Base-by-base conservation (phyloP, 768 basidiomycete genomes). In the Leucocoprinus birnbaumii region DNA sequence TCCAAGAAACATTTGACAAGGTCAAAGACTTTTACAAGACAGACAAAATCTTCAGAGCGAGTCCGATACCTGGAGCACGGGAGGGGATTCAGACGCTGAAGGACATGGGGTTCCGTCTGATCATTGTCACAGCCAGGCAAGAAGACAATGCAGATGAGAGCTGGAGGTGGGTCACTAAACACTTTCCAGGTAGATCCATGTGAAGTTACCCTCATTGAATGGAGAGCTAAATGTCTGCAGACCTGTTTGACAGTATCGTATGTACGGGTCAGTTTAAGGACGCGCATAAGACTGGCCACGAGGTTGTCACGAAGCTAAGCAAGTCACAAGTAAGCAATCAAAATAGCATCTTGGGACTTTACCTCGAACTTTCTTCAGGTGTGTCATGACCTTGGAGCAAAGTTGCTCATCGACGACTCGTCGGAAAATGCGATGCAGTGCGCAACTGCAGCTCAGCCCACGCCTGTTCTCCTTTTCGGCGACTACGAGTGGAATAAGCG, bases 341-440 rank as follows among this genome's bases (percentile, higher is more conserved):
- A 22, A 40, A 22, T 34, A 27, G 13, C 22, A 14, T 34, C 14
- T 16, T 24, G 18, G 2, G 6, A 2, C 16, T 5, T 24, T 10
- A 34, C 7, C 18, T 9, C 31, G 31, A 46, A 22, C 18, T n/a
- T 2, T 24, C 24, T 19, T 5, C 27, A 88, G 84, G 81, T 90
- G 44, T 87, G 89, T 63, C 70, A 79, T 31, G 74, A 80, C 56
- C 69, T 91, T 16, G 77, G 77, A 14, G 86, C 89, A 10, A 74
- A 76, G 38, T 64, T 91, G 37, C 71, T 93, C 50, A 83, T 93
- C 55, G 91, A 93, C 67, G 91, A 93, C 70, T 90, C 89, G 5
- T 63, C 85, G 40, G 90, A 92, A 67, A 91, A 92, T 66, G 87
- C 86, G 35, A 59, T 87, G 24, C 76, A 82, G 54, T 85, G 84